Evolutionary conservation across 2,329 filamentous ascomycete species (phyloP), one percentile per base, ranked within the genome.

Genomic region (Claviceps spartinae): DNA sequence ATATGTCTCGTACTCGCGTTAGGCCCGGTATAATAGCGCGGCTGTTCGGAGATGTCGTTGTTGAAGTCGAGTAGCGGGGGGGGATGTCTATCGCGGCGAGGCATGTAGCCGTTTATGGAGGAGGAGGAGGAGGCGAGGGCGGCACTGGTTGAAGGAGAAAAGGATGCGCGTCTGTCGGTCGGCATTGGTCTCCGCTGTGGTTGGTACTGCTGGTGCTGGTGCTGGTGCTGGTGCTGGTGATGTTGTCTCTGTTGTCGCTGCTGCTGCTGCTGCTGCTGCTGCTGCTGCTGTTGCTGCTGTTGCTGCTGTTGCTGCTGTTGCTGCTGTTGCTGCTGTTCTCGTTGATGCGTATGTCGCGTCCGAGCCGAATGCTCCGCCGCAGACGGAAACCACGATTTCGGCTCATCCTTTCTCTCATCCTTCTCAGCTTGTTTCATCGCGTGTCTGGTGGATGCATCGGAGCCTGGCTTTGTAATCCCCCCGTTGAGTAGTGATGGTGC

Each of bases 1-100:
- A 65, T 67, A 4, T 66, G 65, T 13, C 65, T 68, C n/a, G 74
- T 65, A 20, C 71, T 72, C 45, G 67, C 68, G 26, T 42, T 79
- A 54, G 74, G 75, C 16, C 74, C 71, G 48, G 77, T 75, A 47
- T 70, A 72, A 50, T 70, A 66, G 60, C 75, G 74, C 63, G 83
- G 73, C 18, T 82, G 82, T 55, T 85, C 82, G 48, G 76, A 72
- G 60, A 83, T 85, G 48, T 73, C 71, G 0, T 81, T 61, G 38
- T 58, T 82, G 42, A 88, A 72, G 60, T 86, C 85, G 34, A 89
- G 67, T 5, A 89, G 72, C 1, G 85, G 84, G 55, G 80, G 49
- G 3, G 53, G 81, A 2, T 73, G 72, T 59, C 61, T 64, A 11
- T 66, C 59, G 9, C 59, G 60, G 30, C 57, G 56, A 36, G 57